phyloP scores from a whole-genome alignment of 2,329 filamentous ascomycete genomes.

The Xylaria hypoxylon region DNA sequence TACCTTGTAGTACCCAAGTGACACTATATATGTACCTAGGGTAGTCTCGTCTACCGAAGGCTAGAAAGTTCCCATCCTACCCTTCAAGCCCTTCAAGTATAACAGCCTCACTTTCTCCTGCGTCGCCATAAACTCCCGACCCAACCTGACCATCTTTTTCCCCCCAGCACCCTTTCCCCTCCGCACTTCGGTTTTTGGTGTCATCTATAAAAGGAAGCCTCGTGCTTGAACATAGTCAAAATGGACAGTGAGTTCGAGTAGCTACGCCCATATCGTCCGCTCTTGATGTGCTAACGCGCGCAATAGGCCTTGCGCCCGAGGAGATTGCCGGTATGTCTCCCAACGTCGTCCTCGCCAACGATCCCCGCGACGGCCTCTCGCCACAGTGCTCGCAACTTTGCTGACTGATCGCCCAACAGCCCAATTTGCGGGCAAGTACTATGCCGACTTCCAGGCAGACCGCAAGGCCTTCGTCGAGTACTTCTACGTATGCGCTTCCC shows the following conservation, averaged over 20 bases:
- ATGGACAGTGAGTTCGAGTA: conserved; percentile 38
- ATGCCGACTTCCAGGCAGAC: conserved; percentile 35
- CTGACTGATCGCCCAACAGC: conserved; percentile 23
- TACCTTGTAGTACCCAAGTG: background rate
- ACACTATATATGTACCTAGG: background rate
- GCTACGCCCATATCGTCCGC: conserved; percentile 6
- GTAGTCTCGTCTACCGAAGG: conserved; percentile 1
- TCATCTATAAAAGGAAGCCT: background rate
- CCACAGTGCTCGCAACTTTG: background rate
- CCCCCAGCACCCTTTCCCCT: background rate
- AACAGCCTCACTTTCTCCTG: conserved; percentile 32
- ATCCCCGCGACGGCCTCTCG: background rate
- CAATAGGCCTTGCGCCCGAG: conserved; percentile 38
- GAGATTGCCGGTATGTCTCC: conserved; percentile 39
- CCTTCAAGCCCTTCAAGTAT: conserved; percentile 3
- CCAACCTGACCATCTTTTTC: background rate
- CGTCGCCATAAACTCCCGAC: conserved; percentile 17
- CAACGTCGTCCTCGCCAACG: conserved; percentile 4
- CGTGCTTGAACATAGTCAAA: conserved; percentile 12
- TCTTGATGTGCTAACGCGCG: conserved; percentile 28
- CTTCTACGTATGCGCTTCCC: conserved; percentile 40
- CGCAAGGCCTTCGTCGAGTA: conserved; percentile 36
- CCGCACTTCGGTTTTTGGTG: background rate
- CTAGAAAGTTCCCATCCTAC: conserved; percentile 32
- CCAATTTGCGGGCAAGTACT: conserved; percentile 40